Conservation (phyloP, 139 green algal genomes). For the Micromonas pusilla region DNA sequence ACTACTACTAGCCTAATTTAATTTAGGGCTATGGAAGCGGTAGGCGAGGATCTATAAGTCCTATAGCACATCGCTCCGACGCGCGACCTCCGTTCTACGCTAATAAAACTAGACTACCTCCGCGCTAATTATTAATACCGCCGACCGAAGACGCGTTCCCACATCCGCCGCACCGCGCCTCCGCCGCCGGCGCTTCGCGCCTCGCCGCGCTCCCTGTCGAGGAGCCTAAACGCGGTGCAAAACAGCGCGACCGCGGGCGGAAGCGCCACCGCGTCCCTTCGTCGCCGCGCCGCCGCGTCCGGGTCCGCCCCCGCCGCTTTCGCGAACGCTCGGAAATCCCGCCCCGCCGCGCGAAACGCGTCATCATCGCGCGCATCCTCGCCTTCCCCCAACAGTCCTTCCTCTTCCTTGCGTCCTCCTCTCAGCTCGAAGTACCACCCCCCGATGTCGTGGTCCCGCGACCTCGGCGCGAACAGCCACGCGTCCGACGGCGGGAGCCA, state of each 20-base stretch:
- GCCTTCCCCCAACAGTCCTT: neutral
- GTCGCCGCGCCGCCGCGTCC: too few species aligned
- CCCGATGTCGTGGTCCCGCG: constrained; percentile 1
- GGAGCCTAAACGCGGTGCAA: neutral
- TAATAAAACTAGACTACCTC: too few species aligned
- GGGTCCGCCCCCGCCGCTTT: too few species aligned
- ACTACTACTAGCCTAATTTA: too few species aligned
- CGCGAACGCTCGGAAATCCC: too few species aligned
- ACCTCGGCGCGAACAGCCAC: constrained; percentile 24
- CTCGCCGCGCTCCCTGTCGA: neutral
- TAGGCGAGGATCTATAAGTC: too few species aligned
- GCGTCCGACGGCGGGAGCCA: neutral
- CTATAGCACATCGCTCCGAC: too few species aligned
- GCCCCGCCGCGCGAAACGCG: neutral
- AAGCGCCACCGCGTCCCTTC: neutral
- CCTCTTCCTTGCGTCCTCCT: neutral
- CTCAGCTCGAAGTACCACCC: constrained; percentile 30
- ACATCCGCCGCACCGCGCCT: neutral
- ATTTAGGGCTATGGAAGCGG: too few species aligned
- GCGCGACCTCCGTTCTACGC: too few species aligned
- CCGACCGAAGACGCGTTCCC: neutral
- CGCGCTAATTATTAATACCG: neutral
- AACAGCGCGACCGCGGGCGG: neutral
- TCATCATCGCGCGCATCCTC: neutral
- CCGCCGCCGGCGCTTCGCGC: too few species aligned